phyloP scores from a whole-genome alignment of 1,139 yeast genomes.

The Lodderomyces jiufengensis region DNA sequence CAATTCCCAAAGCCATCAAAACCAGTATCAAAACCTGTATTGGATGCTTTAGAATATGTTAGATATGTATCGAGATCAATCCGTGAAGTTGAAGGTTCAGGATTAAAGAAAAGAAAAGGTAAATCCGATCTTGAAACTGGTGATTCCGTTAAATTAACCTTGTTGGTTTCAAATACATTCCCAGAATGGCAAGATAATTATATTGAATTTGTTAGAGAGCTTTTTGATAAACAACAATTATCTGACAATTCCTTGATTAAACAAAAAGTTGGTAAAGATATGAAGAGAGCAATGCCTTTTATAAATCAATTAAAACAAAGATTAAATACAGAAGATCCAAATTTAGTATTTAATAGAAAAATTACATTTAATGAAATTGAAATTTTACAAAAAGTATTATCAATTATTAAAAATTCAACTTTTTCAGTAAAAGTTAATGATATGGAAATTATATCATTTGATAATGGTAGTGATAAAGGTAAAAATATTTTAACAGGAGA shows the following conservation, averaged over 20 bases:
- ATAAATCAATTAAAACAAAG: constrained; percentile 82
- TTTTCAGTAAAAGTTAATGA: constrained; percentile 56
- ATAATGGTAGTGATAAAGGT: constrained; percentile 61
- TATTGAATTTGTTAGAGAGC: constrained; percentile 76
- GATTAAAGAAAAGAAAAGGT: constrained; percentile 88
- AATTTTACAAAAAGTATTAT: constrained; percentile 54
- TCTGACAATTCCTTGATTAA: constrained; percentile 60
- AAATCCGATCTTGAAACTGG: constrained; percentile 68
- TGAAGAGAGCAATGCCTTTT: constrained; percentile 98
- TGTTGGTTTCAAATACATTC: constrained; percentile 76
- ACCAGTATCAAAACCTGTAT: constrained; percentile 57
- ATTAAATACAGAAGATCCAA: constrained; percentile 63
- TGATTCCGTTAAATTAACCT: constrained; percentile 67
- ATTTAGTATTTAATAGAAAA: constrained; percentile 81
- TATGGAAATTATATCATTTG: constrained; percentile 54
- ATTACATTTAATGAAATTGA: constrained; percentile 76
- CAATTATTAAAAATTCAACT: constrained; percentile 61
- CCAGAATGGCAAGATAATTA: constrained; percentile 96
- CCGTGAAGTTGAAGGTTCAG: constrained; percentile 89
- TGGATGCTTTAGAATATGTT: constrained; percentile 73
- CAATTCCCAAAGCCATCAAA: constrained; percentile 71
- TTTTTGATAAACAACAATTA: constrained; percentile 61
- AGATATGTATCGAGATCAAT: constrained; percentile 75
- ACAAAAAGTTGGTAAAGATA: constrained; percentile 66
- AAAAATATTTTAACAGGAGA: constrained; percentile 65